phyloP scores from a whole-genome alignment of 2,329 filamentous ascomycete species.

The Penicillium sp. region DNA sequence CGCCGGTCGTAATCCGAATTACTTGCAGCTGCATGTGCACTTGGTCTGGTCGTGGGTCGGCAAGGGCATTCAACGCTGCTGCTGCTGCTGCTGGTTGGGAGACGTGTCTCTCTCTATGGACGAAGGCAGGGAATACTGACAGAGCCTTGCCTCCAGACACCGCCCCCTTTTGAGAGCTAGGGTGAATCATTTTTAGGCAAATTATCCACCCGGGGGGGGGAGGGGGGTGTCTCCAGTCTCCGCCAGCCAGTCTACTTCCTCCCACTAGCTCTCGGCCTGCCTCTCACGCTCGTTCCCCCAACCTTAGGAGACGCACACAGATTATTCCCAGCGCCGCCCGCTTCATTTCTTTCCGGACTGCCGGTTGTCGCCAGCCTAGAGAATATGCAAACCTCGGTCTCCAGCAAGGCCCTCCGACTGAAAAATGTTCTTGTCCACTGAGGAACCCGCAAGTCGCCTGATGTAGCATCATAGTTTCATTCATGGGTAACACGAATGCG shows the following conservation, averaged over 20 bases:
- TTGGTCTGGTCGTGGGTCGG: not conserved
- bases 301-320: not conserved
- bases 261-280: not conserved
- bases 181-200: not conserved
- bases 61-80: not conserved
- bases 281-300: not conserved
- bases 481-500: slow-evolving; percentile 22
- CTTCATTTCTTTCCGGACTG: slow-evolving; percentile 2
- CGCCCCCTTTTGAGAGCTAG: not conserved
- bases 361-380: not conserved
- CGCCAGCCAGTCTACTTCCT: not conserved
- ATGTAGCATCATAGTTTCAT: slow-evolving; percentile 25
- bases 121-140: not conserved
- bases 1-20: slow-evolving; percentile 9
- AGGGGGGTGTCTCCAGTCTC: not conserved
- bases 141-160: not conserved
- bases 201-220: not conserved
- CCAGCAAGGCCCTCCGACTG: not conserved
- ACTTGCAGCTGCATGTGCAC: slow-evolving; percentile 13
- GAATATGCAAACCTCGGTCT: slow-evolving; percentile 7
- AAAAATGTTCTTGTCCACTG: slow-evolving; percentile 10
- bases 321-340: not conserved
- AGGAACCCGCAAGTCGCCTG: slow-evolving; percentile 11
- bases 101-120: not conserved
- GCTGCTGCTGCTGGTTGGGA: not conserved